Percentiles rank a stretch among this genome's conserved stretches.
Evolutionary conservation across 2,329 filamentous ascomycete genomes (phyloP).

Genomic region (Aurifilum marmelostoma): DNA sequence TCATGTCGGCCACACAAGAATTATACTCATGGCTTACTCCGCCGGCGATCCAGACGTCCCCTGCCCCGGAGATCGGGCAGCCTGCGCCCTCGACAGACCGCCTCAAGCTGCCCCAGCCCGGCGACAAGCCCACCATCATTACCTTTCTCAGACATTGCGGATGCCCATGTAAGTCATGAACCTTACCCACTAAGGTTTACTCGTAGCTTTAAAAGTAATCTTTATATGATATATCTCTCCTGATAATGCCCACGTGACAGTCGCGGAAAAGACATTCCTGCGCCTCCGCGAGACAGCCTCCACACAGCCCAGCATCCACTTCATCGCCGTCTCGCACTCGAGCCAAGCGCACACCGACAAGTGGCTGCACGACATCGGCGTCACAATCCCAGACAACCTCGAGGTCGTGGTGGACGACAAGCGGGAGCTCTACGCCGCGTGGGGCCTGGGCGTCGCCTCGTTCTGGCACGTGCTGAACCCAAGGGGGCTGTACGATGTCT

Average conservation of each 20-base stretch:
- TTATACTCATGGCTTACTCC: constrained; percentile 18
- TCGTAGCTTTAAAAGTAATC: too few relatives aligned
- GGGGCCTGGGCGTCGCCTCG: constrained; percentile 65
- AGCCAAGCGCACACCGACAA: constrained; percentile 54
- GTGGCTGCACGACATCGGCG: constrained; percentile 62
- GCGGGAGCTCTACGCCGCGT: constrained; percentile 63
- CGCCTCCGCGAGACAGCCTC: constrained; percentile 55
- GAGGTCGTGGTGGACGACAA: constrained; percentile 63
- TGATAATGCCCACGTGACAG: constrained; percentile 41
- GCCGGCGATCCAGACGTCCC: constrained; percentile 40
- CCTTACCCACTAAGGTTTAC: too few relatives aligned
- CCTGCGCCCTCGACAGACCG: constrained; percentile 58
- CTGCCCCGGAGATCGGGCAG: constrained; percentile 55
- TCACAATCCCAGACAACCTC: constrained; percentile 54
- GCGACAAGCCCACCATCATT: constrained; percentile 61
- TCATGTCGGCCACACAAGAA: constrained; percentile 13
- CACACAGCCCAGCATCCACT: constrained; percentile 53
- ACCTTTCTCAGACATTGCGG: constrained; percentile 74
- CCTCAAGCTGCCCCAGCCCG: constrained; percentile 49
- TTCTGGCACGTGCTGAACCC: constrained; percentile 68
- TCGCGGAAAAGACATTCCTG: constrained; percentile 69
- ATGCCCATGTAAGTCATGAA: constrained; percentile 60
- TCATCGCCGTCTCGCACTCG: constrained; percentile 66
- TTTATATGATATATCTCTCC: too few relatives aligned
- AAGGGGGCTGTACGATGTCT: constrained; percentile 56